Evolutionary conservation across 2,329 filamentous ascomycete species (phyloP).

Genomic region (Tolypocladium endophyticum): DNA sequence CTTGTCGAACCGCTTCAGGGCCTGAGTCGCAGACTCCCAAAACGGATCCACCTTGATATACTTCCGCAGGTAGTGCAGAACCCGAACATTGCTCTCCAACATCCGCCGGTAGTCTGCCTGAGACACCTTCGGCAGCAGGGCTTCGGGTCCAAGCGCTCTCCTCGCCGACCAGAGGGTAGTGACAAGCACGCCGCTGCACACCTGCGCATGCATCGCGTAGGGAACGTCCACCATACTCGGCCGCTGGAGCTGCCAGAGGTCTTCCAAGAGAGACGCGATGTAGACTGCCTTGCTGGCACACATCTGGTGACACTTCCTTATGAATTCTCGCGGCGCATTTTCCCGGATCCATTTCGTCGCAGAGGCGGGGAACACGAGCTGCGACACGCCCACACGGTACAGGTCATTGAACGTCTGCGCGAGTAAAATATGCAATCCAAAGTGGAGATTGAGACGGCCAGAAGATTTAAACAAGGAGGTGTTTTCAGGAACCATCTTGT

Average conservation of each 20-base stretch:
- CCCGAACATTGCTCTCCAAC: background rate
- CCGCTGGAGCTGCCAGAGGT: background rate
- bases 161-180: background rate
- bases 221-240: background rate
- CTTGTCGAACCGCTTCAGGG: background rate
- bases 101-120: background rate
- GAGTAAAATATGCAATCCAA: background rate
- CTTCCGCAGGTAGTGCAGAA: background rate
- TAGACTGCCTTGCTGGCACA: background rate
- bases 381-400: background rate
- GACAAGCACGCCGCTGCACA: background rate
- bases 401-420: background rate
- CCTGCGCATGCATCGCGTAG: background rate
- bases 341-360: background rate
- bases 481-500: background rate
- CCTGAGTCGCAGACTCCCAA: background rate
- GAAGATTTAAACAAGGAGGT: background rate
- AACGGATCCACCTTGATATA: background rate
- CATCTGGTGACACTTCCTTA: background rate
- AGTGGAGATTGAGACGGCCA: background rate
- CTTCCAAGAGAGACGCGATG: background rate
- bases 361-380: background rate
- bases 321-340: background rate
- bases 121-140: background rate
- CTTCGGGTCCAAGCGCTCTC: background rate